Conservation (phyloP, 1,139 yeast species). For the Candida freyschussii region DNA sequence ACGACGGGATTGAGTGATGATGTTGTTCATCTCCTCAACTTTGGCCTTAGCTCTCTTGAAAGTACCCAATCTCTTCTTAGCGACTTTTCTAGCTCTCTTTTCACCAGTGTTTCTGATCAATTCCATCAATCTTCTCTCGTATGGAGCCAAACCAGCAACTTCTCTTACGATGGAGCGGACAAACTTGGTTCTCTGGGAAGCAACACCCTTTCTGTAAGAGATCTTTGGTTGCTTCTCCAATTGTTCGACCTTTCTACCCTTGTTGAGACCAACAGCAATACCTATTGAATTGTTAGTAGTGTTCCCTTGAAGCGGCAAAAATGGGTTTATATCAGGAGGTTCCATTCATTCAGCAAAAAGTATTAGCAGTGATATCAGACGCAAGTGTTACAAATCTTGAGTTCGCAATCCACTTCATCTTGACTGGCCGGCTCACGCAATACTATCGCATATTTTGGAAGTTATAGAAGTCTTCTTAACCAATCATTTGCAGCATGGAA, state of each 20-base stretch:
- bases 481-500: too few relatives aligned
- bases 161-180: conserved; percentile 95
- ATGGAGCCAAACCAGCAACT: conserved; percentile 99
- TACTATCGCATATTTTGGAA: too few relatives aligned
- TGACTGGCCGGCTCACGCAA: too few relatives aligned
- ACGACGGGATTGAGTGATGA: conserved; percentile 98
- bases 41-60: conserved; percentile 99
- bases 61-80: conserved; percentile 99
- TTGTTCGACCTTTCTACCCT: conserved; percentile 96
- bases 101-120: conserved; percentile 99
- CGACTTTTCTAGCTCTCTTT: conserved; percentile 99
- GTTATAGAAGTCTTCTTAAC: too few relatives aligned
- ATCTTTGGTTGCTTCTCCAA: conserved; percentile 92
- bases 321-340: too few relatives aligned
- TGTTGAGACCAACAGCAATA: conserved; percentile 98
- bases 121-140: conserved; percentile 99
- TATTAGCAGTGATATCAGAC: too few relatives aligned
- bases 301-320: too few relatives aligned
- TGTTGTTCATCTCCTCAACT: conserved; percentile 97
- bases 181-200: conserved; percentile 92
- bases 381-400: too few relatives aligned
- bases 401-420: too few relatives aligned
- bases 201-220: conserved; percentile 96
- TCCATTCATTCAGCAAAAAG: too few relatives aligned
- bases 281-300: conserved; percentile 49